These are phyloP conservation scores for Solanum chacoense DNA, from an alignment of 305 asterid genomes.

Conservation along the genomic window DNA sequence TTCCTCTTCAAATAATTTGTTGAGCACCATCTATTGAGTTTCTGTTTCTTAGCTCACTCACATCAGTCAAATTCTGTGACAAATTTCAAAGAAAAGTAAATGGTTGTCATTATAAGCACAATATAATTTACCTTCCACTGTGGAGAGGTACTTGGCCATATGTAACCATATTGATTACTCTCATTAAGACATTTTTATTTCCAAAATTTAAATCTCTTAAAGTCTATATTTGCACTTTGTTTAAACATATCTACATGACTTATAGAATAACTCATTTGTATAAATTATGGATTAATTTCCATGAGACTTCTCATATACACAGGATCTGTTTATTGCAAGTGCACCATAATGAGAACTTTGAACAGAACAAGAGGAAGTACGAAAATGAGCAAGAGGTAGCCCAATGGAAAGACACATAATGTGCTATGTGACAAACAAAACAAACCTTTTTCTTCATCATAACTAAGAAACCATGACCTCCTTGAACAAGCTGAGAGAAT, in stretches of 20 bases:
- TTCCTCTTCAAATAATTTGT: background rate
- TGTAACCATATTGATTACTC: background rate
- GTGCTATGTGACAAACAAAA: conserved; percentile 8
- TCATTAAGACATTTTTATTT: background rate
- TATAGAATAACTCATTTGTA: background rate
- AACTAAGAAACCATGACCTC: conserved; percentile 88
- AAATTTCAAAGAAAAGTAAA: background rate
- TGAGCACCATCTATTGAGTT: background rate
- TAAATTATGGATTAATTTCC: background rate
- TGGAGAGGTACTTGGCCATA: background rate
- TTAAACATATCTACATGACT: background rate
- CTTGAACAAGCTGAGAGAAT: conserved; percentile 96
- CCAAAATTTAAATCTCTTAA: background rate
- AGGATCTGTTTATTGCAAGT: background rate
- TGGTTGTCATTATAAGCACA: background rate
- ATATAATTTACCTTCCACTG: background rate
- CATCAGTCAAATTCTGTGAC: background rate
- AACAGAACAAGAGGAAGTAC: background rate
- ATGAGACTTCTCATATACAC: background rate
- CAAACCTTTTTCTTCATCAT: conserved; percentile 98
- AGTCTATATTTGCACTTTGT: background rate
- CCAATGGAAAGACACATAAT: background rate
- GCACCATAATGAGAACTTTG: background rate
- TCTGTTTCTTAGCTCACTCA: background rate
- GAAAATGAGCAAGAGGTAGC: background rate